Evolutionary conservation across 257 asterid species (phyloP).

Genomic region (Solanum chaucha): DNA sequence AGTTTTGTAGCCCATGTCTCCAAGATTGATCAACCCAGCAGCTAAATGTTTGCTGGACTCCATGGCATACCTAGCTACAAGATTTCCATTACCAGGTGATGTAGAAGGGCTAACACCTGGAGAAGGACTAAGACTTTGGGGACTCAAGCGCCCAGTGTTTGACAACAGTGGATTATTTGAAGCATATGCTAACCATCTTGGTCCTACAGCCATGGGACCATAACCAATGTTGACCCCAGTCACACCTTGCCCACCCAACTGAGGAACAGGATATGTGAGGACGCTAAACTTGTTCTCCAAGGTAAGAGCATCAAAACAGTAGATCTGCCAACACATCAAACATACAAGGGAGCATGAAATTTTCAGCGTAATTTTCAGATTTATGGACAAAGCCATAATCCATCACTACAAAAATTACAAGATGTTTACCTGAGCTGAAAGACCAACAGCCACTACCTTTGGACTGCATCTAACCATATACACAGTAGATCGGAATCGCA

Average conservation of each 20-base stretch:
- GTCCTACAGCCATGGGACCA: slow-evolving; percentile 46
- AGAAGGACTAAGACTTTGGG: slow-evolving; percentile 43
- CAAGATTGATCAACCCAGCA: slow-evolving; percentile 36
- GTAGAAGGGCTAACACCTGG: slow-evolving; percentile 54
- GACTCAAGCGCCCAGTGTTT: slow-evolving; percentile 38
- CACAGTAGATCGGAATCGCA: slow-evolving; percentile 38
- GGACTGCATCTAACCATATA: slow-evolving; percentile 45
- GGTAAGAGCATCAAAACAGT: slow-evolving; percentile 43
- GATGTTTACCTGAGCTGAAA: slow-evolving; percentile 33
- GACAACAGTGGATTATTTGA: slow-evolving; percentile 31
- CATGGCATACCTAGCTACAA: slow-evolving; percentile 47
- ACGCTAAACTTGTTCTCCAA: slow-evolving; percentile 39
- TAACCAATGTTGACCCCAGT: slow-evolving; percentile 31
- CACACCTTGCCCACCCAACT: slow-evolving; percentile 30
- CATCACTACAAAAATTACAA: background rate
- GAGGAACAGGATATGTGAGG: slow-evolving; percentile 40
- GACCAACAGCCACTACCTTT: slow-evolving; percentile 41
- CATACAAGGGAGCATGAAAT: background rate
- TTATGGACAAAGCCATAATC: background rate
- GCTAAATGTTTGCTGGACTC: slow-evolving; percentile 46
- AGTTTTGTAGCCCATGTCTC: slow-evolving; percentile 39
- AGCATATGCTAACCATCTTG: slow-evolving; percentile 46
- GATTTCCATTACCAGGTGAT: slow-evolving; percentile 38
- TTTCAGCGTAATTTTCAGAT: background rate
- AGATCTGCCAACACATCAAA: slow-evolving; percentile 31